Evolutionary conservation across 176 grass and related monocot genomes (phyloP).

Genomic region (Aegilops sharonensis): DNA sequence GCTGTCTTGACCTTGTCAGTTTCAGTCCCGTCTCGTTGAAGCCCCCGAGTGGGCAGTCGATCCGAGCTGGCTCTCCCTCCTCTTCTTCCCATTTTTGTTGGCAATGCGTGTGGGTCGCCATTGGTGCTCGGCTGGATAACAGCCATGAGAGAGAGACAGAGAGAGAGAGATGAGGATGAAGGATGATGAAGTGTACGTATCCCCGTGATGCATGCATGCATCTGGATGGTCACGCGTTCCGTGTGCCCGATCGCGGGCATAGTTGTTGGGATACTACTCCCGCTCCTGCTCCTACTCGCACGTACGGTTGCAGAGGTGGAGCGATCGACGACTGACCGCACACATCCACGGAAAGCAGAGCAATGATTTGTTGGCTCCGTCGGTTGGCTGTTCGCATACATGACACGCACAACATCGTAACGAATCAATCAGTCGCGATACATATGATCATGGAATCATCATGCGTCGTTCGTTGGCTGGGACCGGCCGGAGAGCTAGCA

Average conservation of each 20-base stretch:
- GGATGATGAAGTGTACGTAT: too few species aligned
- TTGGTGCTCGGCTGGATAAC: slow-evolving; percentile 17
- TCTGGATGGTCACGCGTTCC: slow-evolving; percentile 22
- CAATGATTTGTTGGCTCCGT: too few species aligned
- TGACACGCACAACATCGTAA: too few species aligned
- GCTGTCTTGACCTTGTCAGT: neutral
- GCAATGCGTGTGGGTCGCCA: neutral
- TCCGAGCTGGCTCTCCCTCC: neutral
- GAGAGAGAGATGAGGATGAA: neutral
- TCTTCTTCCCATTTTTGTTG: neutral
- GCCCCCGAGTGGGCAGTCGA: neutral
- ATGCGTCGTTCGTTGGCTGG: too few species aligned
- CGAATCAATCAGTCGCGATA: too few species aligned
- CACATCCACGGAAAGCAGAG: too few species aligned
- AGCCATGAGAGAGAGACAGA: neutral
- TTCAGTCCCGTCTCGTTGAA: neutral
- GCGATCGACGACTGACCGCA: neutral
- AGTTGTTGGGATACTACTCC: slow-evolving; percentile 47
- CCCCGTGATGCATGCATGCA: neutral
- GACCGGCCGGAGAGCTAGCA: too few species aligned
- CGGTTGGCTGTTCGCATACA: too few species aligned
- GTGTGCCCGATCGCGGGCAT: slow-evolving; percentile 27
- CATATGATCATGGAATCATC: too few species aligned
- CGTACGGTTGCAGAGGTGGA: neutral
- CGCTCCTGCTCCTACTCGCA: too few species aligned